Evolutionary conservation across 208 protist genomes (phyloP), one percentile per base, ranked within the genome.

Genomic region (Acanthamoeba lenticulata): DNA sequence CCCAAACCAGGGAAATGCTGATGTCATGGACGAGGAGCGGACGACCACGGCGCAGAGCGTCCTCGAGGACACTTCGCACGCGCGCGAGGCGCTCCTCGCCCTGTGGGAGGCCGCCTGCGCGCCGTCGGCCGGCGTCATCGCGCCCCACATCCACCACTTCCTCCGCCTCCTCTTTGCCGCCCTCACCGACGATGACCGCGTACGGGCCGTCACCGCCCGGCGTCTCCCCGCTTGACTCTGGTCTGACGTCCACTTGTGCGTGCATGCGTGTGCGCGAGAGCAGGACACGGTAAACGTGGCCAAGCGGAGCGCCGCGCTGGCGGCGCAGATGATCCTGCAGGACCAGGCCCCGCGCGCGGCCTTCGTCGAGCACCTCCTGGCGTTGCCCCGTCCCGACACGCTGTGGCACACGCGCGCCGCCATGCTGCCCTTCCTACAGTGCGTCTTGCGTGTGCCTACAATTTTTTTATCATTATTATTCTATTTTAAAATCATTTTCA

Each of bases 371-470:
- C 60, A 69, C 60, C 60, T 69, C 32, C 60, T 69, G 60, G 60
- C 21, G 21, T n/a, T 69, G 32, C 60, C 60, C 60, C 17, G 29
- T 11, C 60, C 60, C 1, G 60, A 67, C 36, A 40, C 83, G 6
- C 24, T 44, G 38, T 90, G 83, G 83, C 83, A 90, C 36, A 34
- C 32, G 17, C 38, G 83, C 2, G 83, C 83, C 15, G 42, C 83
- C 38, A 38, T 90, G 42, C 83, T 90, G 19, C 83, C 83, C 15
- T 55, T 90, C 47, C 83, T 90, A n/a, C 83, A 90, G 83, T 90
- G 67, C 32, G 83, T 65, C 52, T n/a, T n/a, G n/a, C n/a, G n/a
- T n/a, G n/a, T n/a, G n/a, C n/a, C n/a, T n/a, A n/a, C n/a, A n/a
- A n/a, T n/a, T n/a, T n/a, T n/a, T n/a, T n/a, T n/a, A n/a, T n/a